Evolutionary conservation across 1,284 basidiomycete genomes (phyloP), one percentile per base, ranked within the genome.

Genomic region (Melampsora americana): DNA sequence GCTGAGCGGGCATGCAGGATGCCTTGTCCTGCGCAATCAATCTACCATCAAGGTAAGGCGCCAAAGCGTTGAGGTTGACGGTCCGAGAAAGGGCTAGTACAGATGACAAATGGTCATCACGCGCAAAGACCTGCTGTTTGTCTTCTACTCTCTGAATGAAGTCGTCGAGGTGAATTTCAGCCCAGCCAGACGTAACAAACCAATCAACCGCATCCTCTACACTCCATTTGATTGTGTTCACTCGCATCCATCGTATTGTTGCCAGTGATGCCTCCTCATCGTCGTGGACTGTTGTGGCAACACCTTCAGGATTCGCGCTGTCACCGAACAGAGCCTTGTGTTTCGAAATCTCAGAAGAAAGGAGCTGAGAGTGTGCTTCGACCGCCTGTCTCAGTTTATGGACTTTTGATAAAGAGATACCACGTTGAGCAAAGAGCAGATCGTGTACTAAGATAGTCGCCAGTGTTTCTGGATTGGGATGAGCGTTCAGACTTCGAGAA

Each of bases 1-100:
- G 87, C 72, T 89, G 86, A 0, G 95, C 93, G 11, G 96, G 94
- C 82, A 99, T 94, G 84, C 96, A 99, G 65, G 92, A 94, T 16
- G 96, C 95, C 82, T 98, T 95, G 84, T 99, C 96, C 83, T 99
- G 96, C 11, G 98, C 85, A 76, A 99, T 93, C 42, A 99, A 84
- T 80, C 88, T 89, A 44, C 92, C 92, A n/a, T 86, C 83, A 77
- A 84, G 85, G 83, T 92, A 95, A 3, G 88, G 80, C 20, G 78
- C 73, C 48, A 80, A 62, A 11, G 77, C 77, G 6, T 77, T 77
- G 9, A 80, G 74, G 4, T 65, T 60, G 66, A 78, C 74, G 48
- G 79, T 61, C 7, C 84, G 1, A 84, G 81, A 80, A 89, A 88
- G 39, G 87, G 87, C 88, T n/a, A 78, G 79, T 91, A 89, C 66